Base-by-base conservation (phyloP, 192 early-diverging fungal species). In the Gonapodya prolifera region DNA sequence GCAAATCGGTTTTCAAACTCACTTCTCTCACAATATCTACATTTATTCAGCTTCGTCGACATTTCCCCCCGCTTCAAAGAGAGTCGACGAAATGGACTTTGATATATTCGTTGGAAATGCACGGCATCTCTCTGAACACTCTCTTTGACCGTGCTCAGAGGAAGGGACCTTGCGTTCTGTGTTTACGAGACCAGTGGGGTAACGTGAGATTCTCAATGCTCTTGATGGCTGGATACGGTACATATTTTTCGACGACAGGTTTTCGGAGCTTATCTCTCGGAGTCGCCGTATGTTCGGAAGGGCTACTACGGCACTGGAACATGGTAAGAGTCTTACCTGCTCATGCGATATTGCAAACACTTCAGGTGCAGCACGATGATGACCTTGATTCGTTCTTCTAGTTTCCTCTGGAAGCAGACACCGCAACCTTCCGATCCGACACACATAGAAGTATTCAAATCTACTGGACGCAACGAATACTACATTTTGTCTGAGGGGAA, bases 61-160 rank as follows among this genome's bases (percentile, higher is more conserved):
- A 88, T 74, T 81, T 99, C 36, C 95, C 96, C 1, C 89, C 91
- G 1, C 83, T 95, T 69, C 84, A 92, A 32, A 87, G 92, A 34
- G 86, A 96, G 78, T 84, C 93, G 1, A 82, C 89, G 45, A 87
- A 82, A 71, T 96, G 94, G 93, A 89, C 82, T 16, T 85, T 99
- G 33, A 80, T 96, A 0, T 99, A 99, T 82, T 93, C 91, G 70
- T 85, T 96, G 70, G 95, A 98, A 76, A 93, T 96, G 80, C 95
- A 99, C 80, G 97, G 97, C 1, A 93, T 94, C 75, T 92, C 90
- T 79, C 84, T 99, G 73, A 84, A 90, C 71, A 96, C 95, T 0
- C 85, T 99, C 79, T 94, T 92, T 79, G 80, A 84, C 1, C n/a
- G n/a, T n/a, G 88, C 88, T 61, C 85, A 86, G 70, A 81, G 81